These are phyloP conservation scores for Deinandra increscens DNA, from an alignment of 129 eudicot species.

Conservation along the genomic window DNA sequence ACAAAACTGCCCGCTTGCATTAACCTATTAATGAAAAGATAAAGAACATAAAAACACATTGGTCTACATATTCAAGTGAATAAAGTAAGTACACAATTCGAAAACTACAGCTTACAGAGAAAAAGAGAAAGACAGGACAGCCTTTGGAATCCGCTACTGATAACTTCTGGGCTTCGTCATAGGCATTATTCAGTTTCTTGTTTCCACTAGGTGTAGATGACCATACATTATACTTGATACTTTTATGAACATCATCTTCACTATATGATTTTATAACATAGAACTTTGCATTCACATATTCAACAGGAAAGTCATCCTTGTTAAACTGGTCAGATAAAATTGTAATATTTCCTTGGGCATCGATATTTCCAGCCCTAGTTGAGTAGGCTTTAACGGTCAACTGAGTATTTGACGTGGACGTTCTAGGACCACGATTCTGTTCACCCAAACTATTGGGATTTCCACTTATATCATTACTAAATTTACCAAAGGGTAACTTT, in stretches of 20 bases:
- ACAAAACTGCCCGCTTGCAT: slow-evolving; percentile 96
- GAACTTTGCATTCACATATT: slow-evolving; percentile 70
- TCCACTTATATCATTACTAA: slow-evolving; percentile 39
- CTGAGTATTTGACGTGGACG: slow-evolving; percentile 43
- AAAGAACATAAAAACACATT: not conserved
- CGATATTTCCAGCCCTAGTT: slow-evolving; percentile 66
- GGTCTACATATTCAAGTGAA: not conserved
- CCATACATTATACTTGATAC: slow-evolving; percentile 90
- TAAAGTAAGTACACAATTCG: not conserved
- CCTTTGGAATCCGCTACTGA: slow-evolving; percentile 58
- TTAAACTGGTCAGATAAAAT: slow-evolving; percentile 64
- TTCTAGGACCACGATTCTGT: slow-evolving; percentile 65
- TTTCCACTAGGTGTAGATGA: slow-evolving; percentile 94
- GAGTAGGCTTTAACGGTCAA: slow-evolving; percentile 77
- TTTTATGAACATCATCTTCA: slow-evolving; percentile 98
- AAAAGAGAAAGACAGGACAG: slow-evolving; percentile 85
- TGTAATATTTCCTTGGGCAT: slow-evolving; percentile 69
- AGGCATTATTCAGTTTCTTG: slow-evolving; percentile 76
- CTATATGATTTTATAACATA: slow-evolving; percentile 92
- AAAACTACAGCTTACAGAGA: slow-evolving; percentile 60
- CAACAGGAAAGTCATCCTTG: slow-evolving; percentile 68
- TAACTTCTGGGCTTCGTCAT: slow-evolving; percentile 69
- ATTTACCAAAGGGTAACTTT: slow-evolving; percentile 37
- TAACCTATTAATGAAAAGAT: slow-evolving; percentile 47
- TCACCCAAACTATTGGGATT: slow-evolving; percentile 47